These are phyloP conservation scores for Suillus alpinus DNA, from an alignment of 768 basidiomycete genomes.

Conservation along the genomic window DNA sequence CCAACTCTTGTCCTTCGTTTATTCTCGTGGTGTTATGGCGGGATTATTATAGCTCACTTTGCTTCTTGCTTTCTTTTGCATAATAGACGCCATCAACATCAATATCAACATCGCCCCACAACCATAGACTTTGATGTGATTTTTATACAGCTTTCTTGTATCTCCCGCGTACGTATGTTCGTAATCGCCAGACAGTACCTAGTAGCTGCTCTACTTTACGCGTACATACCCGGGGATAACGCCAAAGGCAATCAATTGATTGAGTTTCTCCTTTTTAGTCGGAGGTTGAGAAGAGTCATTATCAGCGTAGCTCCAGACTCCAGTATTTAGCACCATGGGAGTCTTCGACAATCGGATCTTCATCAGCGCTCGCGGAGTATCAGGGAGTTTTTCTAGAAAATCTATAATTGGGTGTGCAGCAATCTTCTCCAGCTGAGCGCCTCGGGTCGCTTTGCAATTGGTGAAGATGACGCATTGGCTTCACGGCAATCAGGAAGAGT, in stretches of 20 bases:
- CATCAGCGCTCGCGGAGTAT: neutral
- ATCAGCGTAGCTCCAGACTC: neutral
- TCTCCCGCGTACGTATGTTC: neutral
- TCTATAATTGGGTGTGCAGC: neutral
- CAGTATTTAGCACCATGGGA: neutral
- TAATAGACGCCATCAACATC: neutral
- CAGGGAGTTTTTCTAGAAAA: neutral
- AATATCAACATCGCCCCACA: neutral
- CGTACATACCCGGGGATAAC: neutral
- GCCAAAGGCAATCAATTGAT: neutral
- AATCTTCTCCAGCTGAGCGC: neutral
- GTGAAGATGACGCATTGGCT: neutral
- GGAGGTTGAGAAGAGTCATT: neutral
- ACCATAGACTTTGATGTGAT: neutral
- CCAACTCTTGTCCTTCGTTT: slow-evolving; percentile 1
- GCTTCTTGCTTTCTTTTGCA: neutral
- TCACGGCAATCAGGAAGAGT: neutral
- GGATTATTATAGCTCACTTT: neutral
- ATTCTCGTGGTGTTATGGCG: neutral
- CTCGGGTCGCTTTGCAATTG: neutral
- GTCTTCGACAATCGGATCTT: neutral
- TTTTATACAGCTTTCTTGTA: neutral
- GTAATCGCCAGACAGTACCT: neutral
- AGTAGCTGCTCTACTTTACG: neutral
- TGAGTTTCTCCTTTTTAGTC: neutral